Percentiles rank a stretch among this genome's conserved stretches.
Conservation (phyloP, 306 rosid species). For the Ochetophila trinervis region DNA sequence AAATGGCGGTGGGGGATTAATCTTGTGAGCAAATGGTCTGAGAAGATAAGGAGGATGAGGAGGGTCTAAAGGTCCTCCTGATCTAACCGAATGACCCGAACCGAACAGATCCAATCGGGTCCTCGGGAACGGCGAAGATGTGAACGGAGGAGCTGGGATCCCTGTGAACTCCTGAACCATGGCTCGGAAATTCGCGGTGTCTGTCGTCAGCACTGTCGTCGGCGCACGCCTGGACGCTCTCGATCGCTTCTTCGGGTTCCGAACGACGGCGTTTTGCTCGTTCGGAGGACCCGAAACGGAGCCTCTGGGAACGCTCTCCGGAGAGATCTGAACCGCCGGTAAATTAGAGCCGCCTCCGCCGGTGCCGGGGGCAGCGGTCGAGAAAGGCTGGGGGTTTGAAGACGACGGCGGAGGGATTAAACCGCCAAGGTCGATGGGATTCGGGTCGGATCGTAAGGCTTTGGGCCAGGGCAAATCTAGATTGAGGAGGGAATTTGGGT, state of each 20-base stretch:
- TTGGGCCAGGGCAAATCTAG: conserved; percentile 58
- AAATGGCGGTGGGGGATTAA: conserved; percentile 23
- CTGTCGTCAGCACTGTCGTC: conserved; percentile 84
- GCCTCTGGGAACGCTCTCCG: conserved; percentile 24
- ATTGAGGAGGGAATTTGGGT: conserved; percentile 38
- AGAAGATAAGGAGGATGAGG: conserved; percentile 50
- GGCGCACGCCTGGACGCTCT: conserved; percentile 97
- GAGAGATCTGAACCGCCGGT: conserved; percentile 31
- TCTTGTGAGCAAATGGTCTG: conserved; percentile 74
- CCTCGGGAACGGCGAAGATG: conserved; percentile 62
- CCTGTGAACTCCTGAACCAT: conserved; percentile 99
- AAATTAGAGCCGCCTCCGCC: conserved; percentile 14
- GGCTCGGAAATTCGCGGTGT: conserved; percentile 91
- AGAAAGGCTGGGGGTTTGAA: conserved; percentile 34
- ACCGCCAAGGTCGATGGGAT: conserved; percentile 38
- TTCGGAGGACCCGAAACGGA: conserved; percentile 26
- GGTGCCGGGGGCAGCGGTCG: conserved; percentile 16
- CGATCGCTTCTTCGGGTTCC: conserved; percentile 85
- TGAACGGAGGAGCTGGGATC: conserved; percentile 86
- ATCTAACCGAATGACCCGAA: conserved; percentile 29
- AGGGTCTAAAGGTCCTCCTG: conserved; percentile 38
- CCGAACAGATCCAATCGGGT: conserved; percentile 69
- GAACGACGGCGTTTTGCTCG: conserved; percentile 34
- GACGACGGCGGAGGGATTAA: conserved; percentile 24
- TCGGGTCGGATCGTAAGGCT: conserved; percentile 50